Percentiles rank a stretch among this genome's conserved stretches.
phyloP scores from a whole-genome alignment of 305 asterid genomes.

The Withania somnifera region DNA sequence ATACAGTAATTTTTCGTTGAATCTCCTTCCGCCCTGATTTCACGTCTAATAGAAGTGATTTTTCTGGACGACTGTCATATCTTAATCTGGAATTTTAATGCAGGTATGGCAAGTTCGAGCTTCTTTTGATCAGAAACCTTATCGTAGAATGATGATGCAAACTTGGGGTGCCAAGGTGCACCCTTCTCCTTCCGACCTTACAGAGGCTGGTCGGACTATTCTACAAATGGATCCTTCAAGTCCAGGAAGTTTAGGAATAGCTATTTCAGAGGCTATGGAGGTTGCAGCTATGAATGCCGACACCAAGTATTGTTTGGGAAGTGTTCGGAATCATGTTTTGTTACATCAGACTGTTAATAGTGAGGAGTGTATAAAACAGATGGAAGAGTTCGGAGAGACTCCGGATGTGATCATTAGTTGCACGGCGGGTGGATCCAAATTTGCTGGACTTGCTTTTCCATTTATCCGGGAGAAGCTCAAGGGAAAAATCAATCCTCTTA shows the following conservation, averaged over 20 bases:
- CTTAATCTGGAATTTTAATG: background rate
- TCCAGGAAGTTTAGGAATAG: constrained; percentile 94
- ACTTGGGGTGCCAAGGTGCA: constrained; percentile 95
- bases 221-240: constrained; percentile 59
- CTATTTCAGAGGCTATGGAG: constrained; percentile 95
- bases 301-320: constrained; percentile 82
- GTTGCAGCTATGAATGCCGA: constrained; percentile 50
- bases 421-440: constrained; percentile 89
- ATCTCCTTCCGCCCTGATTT: background rate
- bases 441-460: constrained; percentile 84
- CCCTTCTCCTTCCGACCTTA: constrained; percentile 74
- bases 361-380: constrained; percentile 86
- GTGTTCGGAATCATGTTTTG: constrained; percentile 87
- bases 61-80: background rate
- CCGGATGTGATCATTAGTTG: constrained; percentile 93
- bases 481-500: constrained; percentile 62
- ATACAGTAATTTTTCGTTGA: background rate
- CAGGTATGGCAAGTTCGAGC: constrained; percentile 98
- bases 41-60: background rate
- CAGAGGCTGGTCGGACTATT: constrained; percentile 54
- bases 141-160: constrained; percentile 86
- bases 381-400: constrained; percentile 77
- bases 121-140: constrained; percentile 86
- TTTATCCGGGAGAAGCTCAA: constrained; percentile 68
- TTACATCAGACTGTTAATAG: constrained; percentile 85